phyloP scores from a whole-genome alignment of 2,329 filamentous ascomycete genomes.

The Calonectria naviculata region DNA sequence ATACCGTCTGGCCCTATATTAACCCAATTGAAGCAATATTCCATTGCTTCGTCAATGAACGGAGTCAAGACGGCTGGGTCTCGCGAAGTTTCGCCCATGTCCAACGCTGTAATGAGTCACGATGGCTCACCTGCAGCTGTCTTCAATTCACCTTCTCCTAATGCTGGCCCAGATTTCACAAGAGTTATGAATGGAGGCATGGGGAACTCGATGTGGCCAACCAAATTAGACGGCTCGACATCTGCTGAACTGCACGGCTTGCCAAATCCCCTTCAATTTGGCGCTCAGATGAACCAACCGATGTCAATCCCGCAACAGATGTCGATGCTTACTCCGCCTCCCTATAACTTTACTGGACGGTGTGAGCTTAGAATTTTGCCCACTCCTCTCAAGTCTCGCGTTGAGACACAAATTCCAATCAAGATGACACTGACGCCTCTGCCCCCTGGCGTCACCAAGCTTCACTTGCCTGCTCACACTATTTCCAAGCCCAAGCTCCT shows the following conservation, averaged over 20 bases:
- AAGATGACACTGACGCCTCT: constrained; percentile 82
- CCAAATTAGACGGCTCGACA: constrained; percentile 39
- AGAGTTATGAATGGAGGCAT: constrained; percentile 38
- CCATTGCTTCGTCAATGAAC: constrained; percentile 62
- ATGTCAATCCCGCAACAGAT: constrained; percentile 47
- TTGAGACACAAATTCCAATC: constrained; percentile 96
- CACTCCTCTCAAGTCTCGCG: constrained; percentile 84
- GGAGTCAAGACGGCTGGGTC: constrained; percentile 59
- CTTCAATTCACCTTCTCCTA: constrained; percentile 61
- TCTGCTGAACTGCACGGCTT: constrained; percentile 37
- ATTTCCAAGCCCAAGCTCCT: constrained; percentile 95
- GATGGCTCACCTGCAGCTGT: constrained; percentile 62
- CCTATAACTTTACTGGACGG: constrained; percentile 45
- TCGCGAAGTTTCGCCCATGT: constrained; percentile 66
- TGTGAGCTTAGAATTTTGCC: constrained; percentile 70
- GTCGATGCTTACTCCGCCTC: constrained; percentile 35
- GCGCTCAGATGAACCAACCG: constrained; percentile 39
- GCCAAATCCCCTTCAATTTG: constrained; percentile 40
- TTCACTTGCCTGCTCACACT: constrained; percentile 89
- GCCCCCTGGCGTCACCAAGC: constrained; percentile 78
- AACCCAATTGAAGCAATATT: constrained; percentile 59
- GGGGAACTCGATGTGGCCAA: constrained; percentile 49
- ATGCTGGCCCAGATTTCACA: constrained; percentile 52
- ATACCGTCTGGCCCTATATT: constrained; percentile 9
- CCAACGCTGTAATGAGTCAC: constrained; percentile 62